These are phyloP conservation scores for Withania somnifera DNA, from an alignment of 305 asterid species.

Conservation along the genomic window DNA sequence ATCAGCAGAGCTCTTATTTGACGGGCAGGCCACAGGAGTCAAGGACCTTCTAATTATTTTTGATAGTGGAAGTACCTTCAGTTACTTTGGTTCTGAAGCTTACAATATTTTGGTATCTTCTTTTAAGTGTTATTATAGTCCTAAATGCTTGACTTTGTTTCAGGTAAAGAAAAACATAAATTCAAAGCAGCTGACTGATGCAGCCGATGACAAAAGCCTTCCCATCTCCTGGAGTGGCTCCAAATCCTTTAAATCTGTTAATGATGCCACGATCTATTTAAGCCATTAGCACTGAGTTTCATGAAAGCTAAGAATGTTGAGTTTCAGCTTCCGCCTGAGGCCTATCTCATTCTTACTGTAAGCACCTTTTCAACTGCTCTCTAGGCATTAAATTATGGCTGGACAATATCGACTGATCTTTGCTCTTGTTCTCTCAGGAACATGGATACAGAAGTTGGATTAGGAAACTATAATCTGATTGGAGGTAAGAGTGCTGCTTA, in stretches of 20 bases:
- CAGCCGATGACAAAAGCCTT: conserved; percentile 56
- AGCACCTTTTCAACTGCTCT: conserved; percentile 9
- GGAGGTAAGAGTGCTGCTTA: conserved; percentile 45
- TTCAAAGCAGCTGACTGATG: conserved; percentile 46
- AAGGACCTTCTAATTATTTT: conserved; percentile 57
- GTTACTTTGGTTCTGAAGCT: conserved; percentile 58
- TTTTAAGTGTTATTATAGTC: conserved; percentile 17
- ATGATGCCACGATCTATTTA: conserved; percentile 45
- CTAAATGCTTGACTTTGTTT: not conserved
- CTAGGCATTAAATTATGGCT: not conserved
- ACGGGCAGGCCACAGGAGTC: conserved; percentile 42
- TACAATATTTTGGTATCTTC: conserved; percentile 43
- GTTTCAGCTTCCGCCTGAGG: conserved; percentile 53
- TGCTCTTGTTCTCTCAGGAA: not conserved
- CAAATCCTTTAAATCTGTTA: conserved; percentile 61
- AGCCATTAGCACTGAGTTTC: conserved; percentile 54
- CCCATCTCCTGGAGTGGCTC: conserved; percentile 85
- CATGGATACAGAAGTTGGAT: conserved; percentile 67
- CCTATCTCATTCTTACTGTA: conserved; percentile 72
- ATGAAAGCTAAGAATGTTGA: conserved; percentile 34
- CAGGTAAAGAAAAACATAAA: conserved; percentile 52
- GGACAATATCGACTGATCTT: not conserved
- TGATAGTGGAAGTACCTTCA: conserved; percentile 95
- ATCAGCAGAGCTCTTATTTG: conserved; percentile 47
- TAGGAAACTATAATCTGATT: conserved; percentile 44